phyloP scores from a whole-genome alignment of 352 stramenopile genomes.

The Phytophthora megakarya region DNA sequence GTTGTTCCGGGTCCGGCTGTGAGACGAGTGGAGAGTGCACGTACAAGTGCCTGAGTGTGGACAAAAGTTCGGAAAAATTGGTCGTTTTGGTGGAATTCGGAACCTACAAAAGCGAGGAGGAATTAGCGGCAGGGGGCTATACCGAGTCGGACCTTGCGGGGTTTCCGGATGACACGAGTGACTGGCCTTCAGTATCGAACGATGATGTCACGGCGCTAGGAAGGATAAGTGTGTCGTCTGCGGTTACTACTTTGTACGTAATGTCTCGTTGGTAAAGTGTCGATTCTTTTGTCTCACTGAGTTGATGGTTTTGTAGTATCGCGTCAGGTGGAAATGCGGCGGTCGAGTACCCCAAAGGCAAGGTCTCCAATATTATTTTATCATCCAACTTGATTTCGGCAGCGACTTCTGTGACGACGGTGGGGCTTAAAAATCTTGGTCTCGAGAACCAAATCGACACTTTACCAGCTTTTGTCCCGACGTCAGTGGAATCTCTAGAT shows the following conservation, averaged over 20 bases:
- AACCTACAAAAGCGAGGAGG: conserved; percentile 34
- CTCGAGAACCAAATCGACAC: conserved; percentile 26
- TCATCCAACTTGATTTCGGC: conserved; percentile 21
- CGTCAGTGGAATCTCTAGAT: conserved; percentile 25
- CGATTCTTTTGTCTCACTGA: neutral
- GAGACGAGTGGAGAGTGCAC: conserved; percentile 28
- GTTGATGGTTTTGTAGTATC: conserved; percentile 15
- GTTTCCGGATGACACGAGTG: conserved; percentile 30
- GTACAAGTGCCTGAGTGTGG: conserved; percentile 32
- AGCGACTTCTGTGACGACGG: conserved; percentile 24
- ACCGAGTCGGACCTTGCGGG: conserved; percentile 7
- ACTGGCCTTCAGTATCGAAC: conserved; percentile 38
- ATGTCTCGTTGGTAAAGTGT: conserved; percentile 5
- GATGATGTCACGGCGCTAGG: conserved; percentile 22
- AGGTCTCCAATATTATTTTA: conserved; percentile 37
- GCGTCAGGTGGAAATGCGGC: conserved; percentile 21
- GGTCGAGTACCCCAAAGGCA: conserved; percentile 34
- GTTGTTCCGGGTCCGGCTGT: conserved; percentile 30
- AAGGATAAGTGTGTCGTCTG: conserved; percentile 24
- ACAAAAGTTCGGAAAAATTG: conserved; percentile 22
- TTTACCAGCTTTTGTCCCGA: conserved; percentile 26
- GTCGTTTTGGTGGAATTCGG: conserved; percentile 34
- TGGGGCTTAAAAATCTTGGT: conserved; percentile 32
- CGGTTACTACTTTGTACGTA: conserved; percentile 33
- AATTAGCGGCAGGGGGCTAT: conserved; percentile 26